Evolutionary conservation across 2,329 filamentous ascomycete genomes (phyloP).

Genomic region (Hymenoscyphus fructigenus): DNA sequence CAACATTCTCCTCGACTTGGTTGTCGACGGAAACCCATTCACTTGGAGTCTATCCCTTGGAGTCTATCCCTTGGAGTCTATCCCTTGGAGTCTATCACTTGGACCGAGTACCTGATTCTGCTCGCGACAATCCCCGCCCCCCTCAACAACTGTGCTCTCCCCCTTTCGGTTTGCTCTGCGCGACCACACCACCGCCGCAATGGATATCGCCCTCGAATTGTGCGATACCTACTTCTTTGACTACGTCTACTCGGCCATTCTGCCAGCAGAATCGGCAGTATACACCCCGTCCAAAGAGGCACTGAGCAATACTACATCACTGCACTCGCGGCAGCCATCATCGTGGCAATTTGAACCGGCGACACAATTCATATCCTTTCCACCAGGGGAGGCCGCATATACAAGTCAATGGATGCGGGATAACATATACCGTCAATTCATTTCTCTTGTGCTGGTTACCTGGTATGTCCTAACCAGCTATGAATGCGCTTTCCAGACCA

Average conservation of each 20-base stretch:
- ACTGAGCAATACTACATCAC: conserved; percentile 52
- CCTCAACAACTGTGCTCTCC: neutral
- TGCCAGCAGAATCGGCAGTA: conserved; percentile 59
- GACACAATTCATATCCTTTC: conserved; percentile 65
- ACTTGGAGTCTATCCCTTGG: conserved; percentile 18
- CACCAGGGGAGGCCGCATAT: conserved; percentile 75
- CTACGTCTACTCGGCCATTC: conserved; percentile 68
- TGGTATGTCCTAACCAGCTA: conserved; percentile 57
- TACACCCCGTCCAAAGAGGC: conserved; percentile 49
- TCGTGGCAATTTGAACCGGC: conserved; percentile 71
- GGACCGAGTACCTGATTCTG: neutral
- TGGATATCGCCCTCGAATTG: conserved; percentile 91
- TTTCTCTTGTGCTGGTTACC: conserved; percentile 79
- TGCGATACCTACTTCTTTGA: conserved; percentile 82
- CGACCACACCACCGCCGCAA: conserved; percentile 44
- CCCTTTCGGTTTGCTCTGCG: conserved; percentile 13
- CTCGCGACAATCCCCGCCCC: neutral
- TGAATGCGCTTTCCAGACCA: neutral
- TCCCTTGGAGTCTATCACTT: conserved; percentile 18
- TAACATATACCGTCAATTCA: conserved; percentile 70
- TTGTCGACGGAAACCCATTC: conserved; percentile 20
- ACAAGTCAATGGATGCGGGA: conserved; percentile 76
- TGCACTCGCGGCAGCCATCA: conserved; percentile 55
- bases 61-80: too few relatives aligned
- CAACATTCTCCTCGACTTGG: neutral